phyloP scores from a whole-genome alignment of 148 eudicot genomes.

The Persicaria tinctoria region DNA sequence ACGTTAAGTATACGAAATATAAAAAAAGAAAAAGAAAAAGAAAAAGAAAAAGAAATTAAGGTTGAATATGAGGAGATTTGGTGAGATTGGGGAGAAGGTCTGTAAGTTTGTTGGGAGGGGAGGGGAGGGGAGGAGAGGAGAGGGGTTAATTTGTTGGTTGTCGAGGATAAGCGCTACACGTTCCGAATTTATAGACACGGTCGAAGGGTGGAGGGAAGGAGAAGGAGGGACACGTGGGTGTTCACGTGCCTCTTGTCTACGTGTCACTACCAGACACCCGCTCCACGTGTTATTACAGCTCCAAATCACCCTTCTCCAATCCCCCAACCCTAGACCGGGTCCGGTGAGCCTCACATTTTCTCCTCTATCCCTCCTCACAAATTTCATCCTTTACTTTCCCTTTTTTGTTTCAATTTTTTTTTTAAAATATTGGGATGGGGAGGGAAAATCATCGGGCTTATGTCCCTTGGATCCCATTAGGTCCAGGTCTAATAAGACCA shows the following conservation, averaged over 20 bases:
- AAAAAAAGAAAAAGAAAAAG: background rate
- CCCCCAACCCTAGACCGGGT: too few relatives aligned
- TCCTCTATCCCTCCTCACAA: too few relatives aligned
- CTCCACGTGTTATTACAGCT: background rate
- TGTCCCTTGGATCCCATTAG: too few relatives aligned
- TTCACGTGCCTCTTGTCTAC: conserved; percentile 3
- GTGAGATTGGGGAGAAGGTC: background rate
- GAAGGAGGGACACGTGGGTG: background rate
- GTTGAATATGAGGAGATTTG: background rate
- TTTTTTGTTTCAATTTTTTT: too few relatives aligned
- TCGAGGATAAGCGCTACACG: conserved; percentile 37
- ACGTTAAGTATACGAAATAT: background rate
- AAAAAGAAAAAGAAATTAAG: background rate
- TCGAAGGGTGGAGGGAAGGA: background rate
- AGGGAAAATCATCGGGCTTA: too few relatives aligned
- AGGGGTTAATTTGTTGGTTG: conserved; percentile 7
- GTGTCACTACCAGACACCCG: background rate
- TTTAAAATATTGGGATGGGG: too few relatives aligned
- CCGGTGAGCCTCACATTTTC: too few relatives aligned
- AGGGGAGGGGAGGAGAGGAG: too few relatives aligned
- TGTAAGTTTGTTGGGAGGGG: background rate
- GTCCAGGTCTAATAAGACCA: too few relatives aligned
- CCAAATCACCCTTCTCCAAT: too few relatives aligned
- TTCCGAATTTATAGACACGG: conserved; percentile 37
- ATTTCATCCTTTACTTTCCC: too few relatives aligned